Conservation (phyloP, 257 asterid genomes). For the Henckelia pumila region DNA sequence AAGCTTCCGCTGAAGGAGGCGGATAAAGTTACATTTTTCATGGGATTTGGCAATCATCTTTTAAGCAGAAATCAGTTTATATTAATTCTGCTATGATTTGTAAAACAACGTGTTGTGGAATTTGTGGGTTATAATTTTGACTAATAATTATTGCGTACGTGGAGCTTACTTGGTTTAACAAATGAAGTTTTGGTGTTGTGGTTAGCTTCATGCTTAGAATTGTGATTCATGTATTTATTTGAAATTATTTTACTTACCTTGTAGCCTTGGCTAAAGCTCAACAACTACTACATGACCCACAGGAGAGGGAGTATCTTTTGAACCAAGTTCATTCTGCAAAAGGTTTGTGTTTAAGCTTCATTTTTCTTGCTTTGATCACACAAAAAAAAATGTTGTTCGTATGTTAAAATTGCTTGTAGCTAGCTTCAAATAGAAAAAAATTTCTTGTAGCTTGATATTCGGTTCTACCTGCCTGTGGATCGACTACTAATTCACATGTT, state of each 20-base stretch:
- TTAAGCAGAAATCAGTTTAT: neutral
- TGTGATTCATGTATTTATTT: constrained; percentile 18
- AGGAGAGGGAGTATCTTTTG: constrained; percentile 89
- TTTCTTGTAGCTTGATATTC: no score
- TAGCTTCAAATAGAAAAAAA: no score
- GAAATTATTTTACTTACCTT: constrained; percentile 20
- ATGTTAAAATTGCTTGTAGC: no score
- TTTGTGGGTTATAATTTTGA: neutral
- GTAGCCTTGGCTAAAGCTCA: constrained; percentile 97
- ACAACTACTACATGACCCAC: constrained; percentile 76
- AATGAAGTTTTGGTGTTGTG: neutral
- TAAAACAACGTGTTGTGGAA: neutral
- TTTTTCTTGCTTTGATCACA: neutral
- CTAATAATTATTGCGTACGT: neutral
- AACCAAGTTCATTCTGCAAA: constrained; percentile 87
- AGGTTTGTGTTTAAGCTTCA: constrained; percentile 45
- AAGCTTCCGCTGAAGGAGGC: neutral
- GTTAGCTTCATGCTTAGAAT: neutral
- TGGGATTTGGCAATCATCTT: neutral
- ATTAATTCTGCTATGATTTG: neutral
- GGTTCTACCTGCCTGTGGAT: no score
- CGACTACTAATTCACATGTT: neutral
- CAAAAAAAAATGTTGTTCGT: neutral
- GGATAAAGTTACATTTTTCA: neutral
- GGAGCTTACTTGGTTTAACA: neutral